Evolutionary conservation across 2,329 filamentous ascomycete genomes (phyloP), one percentile per base, ranked within the genome.

Genomic region (Calonectria pseudoreteaudii): DNA sequence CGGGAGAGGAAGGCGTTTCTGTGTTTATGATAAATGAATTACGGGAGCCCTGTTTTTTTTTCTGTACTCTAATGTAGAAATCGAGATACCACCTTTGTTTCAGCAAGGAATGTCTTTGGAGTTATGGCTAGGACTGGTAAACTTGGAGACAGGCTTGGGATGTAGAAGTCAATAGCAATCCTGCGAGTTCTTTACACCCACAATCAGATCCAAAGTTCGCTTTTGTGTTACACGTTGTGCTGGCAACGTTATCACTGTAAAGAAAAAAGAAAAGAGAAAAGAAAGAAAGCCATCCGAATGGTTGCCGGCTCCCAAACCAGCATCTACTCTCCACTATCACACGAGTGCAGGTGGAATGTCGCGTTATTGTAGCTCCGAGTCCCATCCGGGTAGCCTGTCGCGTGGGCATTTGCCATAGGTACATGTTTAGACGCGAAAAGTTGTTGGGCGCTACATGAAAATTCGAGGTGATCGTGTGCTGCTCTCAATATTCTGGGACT

Each of bases 1-100:
- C 68, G 65, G 67, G 66, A 38, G 44, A 69, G 64, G 71, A 64
- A 70, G 69, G 49, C 64, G 65, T 74, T 71, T 38, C 66, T 68
- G 66, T 49, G 58, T 31, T 66, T 66, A 44, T 23, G 60, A 67
- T 68, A 53, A 71, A 68, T 65, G 50, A 72, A 64, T 64, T 30
- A 60, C 53, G 30, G 31, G 16, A 68, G 28, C 66, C 34, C 52
- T 23, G 3, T 26, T 20, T 70, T 70, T 31, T 34, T 28, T 18
- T 41, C 23, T 62, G 31, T 62, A 62, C 56, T 41, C 56, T 28
- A 41, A 11, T 47, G 60, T 65, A 49, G 41, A 30, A 18, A 62
- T 52, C 36, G 26, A 69, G 67, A 69, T 62, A 60, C 53, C 44
- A 69, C 20, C 11, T 31, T 69, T 64, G 56, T 62, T 62, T 62